Base-by-base conservation (phyloP, 352 stramenopile species). In the Globisporangium parvum region DNA sequence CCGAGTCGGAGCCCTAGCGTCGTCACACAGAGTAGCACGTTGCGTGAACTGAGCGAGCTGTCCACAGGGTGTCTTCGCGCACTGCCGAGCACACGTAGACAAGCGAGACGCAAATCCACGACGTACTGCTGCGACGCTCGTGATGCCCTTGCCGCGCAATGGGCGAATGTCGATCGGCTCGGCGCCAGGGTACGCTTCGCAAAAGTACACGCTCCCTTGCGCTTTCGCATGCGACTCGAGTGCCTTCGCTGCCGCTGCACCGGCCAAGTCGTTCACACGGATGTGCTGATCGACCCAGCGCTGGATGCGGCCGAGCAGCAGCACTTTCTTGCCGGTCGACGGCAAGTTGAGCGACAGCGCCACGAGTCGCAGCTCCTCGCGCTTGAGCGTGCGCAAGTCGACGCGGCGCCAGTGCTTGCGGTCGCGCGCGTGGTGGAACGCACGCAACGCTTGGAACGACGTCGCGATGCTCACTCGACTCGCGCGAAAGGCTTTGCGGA, bases 231-330 rank as follows among this genome's bases (percentile, higher is more conserved):
- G 76, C 42, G 73, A 78, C 46, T 88, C 75, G 0, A 75, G 71
- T 2, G 80, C 78, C 37, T 57, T 66, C 2, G 79, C 74, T 11
- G 78, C 80, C 15, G 78, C 80, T 18, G 86, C 66, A 0, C 74
- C 63, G 0, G 82, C 77, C n/a, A 87, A 39, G 57, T 90, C 75
- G 45, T 76, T 80, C 33, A 62, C 66, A 6, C 78, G 61, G 14
- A 88, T 62, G 42, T 87, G 77, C 48, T 87, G 68, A 48, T 92
- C 78, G 12, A 90, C 63, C 82, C 82, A 92, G 20, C 74, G 74
- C 63, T 92, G 80, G 53, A 92, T 76, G 11, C 80, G 73, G 39
- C 73, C 76, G 21, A 92, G 82, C 2, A 92, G 53, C 46, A 87
- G 57, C 59, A 85, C 75, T 47, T 91, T 92, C 63, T 92, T 92